phyloP scores from a whole-genome alignment of 352 stramenopile genomes.

The Pelagophyceae sp. region DNA sequence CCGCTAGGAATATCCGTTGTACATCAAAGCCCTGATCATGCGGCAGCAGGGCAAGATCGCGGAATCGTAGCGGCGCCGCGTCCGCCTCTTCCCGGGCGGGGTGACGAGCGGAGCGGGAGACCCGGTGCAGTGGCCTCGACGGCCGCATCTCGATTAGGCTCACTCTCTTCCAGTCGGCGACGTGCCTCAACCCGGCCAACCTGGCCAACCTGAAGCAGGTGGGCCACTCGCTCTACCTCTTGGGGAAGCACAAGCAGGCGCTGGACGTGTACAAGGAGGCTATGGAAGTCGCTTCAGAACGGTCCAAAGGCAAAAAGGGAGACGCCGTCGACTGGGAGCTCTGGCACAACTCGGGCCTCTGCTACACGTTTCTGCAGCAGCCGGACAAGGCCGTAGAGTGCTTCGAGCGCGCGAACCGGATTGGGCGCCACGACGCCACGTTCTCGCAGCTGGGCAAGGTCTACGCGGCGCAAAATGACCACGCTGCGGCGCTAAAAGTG shows the following conservation, averaged over 20 bases:
- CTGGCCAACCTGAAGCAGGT: conserved; percentile 79
- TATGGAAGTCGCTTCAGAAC: conserved; percentile 48
- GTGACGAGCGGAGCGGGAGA: background rate
- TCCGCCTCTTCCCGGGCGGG: too few relatives aligned
- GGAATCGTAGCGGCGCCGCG: conserved; percentile 35
- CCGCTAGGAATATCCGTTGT: conserved; percentile 79
- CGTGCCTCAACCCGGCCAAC: conserved; percentile 78
- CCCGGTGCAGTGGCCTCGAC: background rate
- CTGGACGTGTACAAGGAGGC: conserved; percentile 82
- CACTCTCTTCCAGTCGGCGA: conserved; percentile 77
- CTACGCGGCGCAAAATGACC: conserved; percentile 48
- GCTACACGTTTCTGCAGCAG: conserved; percentile 78
- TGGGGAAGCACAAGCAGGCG: conserved; percentile 75
- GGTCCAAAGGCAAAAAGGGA: background rate
- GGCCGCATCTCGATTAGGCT: conserved; percentile 33
- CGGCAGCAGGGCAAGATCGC: conserved; percentile 72
- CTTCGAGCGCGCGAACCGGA: conserved; percentile 77
- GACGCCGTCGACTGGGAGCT: conserved; percentile 80
- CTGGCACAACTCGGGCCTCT: conserved; percentile 77
- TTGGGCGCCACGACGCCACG: conserved; percentile 76
- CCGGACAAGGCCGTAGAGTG: conserved; percentile 70
- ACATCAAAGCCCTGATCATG: conserved; percentile 77
- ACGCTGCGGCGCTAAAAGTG: conserved; percentile 68
- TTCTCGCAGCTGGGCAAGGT: conserved; percentile 82
- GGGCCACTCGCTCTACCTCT: conserved; percentile 42